These are phyloP conservation scores for Amniculicola lignicola DNA, from an alignment of 495 filamentous ascomycete genomes.

Conservation along the genomic window DNA sequence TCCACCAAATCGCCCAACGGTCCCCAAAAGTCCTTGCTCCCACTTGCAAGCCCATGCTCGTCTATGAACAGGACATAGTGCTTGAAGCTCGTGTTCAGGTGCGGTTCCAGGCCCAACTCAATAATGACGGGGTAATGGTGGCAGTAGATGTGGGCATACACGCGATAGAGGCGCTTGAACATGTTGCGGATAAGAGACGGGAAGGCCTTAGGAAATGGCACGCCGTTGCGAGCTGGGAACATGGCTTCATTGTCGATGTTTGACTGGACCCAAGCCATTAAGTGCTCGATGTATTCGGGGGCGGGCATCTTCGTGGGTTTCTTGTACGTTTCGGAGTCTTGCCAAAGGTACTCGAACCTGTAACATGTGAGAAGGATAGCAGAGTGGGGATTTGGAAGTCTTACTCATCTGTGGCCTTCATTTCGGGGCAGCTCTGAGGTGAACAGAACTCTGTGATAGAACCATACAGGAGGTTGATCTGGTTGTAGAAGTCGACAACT, in stretches of 20 bases:
- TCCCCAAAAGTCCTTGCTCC: constrained; percentile 90
- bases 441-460: constrained; percentile 99
- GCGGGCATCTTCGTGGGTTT: constrained; percentile 97
- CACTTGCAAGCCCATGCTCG: constrained; percentile 81
- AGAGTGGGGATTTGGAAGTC: constrained; percentile 22
- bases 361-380: not conserved
- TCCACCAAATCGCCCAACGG: constrained; percentile 96
- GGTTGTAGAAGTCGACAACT: constrained; percentile 99
- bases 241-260: constrained; percentile 95
- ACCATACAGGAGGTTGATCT: constrained; percentile 97
- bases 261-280: constrained; percentile 93
- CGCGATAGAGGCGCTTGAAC: constrained; percentile 97
- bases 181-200: constrained; percentile 81
- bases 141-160: constrained; percentile 99
- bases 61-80: constrained; percentile 97
- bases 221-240: constrained; percentile 90
- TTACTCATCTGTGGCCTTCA: constrained; percentile 99
- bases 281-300: constrained; percentile 92
- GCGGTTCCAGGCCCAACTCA: constrained; percentile 90
- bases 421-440: constrained; percentile 92
- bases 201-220: constrained; percentile 93
- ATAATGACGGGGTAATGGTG: constrained; percentile 97
- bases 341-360: constrained; percentile 98
- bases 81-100: constrained; percentile 99
- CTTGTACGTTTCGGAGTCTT: constrained; percentile 89